Evolutionary conservation across 2,329 filamentous ascomycete genomes (phyloP).

Genomic region (Sporothrix pallida): DNA sequence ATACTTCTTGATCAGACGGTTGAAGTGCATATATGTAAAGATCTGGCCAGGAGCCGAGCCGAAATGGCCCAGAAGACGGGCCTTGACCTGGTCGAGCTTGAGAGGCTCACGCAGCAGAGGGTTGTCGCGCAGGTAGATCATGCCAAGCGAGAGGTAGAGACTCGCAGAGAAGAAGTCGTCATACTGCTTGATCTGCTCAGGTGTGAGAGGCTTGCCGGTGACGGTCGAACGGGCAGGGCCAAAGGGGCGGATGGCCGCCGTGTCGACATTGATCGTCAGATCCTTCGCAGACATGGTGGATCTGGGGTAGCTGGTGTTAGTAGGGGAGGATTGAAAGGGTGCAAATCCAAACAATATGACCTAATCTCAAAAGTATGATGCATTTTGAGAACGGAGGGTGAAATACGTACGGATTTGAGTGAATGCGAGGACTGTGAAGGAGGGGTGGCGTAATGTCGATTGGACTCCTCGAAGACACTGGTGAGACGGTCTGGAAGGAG

Average conservation of each 20-base stretch:
- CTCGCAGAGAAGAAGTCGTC: conserved; percentile 77
- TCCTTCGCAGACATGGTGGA: conserved; percentile 5
- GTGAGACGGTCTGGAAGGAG: background rate
- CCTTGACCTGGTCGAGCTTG: conserved; percentile 73
- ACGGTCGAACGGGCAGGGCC: conserved; percentile 70
- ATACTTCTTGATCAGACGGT: conserved; percentile 81
- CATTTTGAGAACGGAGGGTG: background rate
- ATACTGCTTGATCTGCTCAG: conserved; percentile 70
- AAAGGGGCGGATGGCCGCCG: conserved; percentile 66
- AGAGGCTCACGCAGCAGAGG: conserved; percentile 73
- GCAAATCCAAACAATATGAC: background rate
- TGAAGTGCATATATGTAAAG: conserved; percentile 83
- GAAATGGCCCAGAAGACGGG: conserved; percentile 76
- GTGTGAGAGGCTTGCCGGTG: conserved; percentile 64
- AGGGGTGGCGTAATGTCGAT: conserved; percentile 8
- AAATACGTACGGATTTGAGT: conserved; percentile 12
- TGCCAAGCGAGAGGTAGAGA: conserved; percentile 76
- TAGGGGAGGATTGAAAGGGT: background rate
- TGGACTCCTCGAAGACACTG: background rate
- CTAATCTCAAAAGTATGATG: background rate
- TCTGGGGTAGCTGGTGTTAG: conserved; percentile 3
- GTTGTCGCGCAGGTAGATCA: conserved; percentile 80
- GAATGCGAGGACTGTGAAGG: background rate
- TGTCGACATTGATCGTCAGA: conserved; percentile 44
- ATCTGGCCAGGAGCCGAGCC: conserved; percentile 80